Conservation (phyloP, 352 stramenopile species). For the Phytopythium chamaehyphon region DNA sequence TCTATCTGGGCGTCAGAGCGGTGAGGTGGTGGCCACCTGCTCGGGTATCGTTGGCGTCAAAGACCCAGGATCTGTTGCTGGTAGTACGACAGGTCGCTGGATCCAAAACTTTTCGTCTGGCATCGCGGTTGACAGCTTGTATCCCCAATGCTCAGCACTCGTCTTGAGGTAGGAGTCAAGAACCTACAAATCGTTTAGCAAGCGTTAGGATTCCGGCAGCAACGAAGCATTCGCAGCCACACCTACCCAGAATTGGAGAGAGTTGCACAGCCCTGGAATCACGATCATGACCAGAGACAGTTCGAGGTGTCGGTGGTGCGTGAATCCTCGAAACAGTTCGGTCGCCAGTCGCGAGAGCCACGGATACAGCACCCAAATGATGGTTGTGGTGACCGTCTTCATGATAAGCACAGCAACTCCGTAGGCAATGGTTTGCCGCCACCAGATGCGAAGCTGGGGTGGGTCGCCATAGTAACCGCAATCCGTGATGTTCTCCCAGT, state of each 20-base stretch:
- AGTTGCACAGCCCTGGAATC: slow-evolving; percentile 58
- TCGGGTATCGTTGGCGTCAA: slow-evolving; percentile 3
- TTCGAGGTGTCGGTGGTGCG: slow-evolving; percentile 60
- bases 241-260: slow-evolving; percentile 70
- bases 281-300: slow-evolving; percentile 78
- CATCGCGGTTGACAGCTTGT: slow-evolving; percentile 21
- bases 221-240: background rate
- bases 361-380: slow-evolving; percentile 41
- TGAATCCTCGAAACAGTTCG: slow-evolving; percentile 47
- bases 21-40: slow-evolving; percentile 3
- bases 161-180: slow-evolving; percentile 64
- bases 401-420: slow-evolving; percentile 36
- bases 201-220: background rate
- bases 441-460: slow-evolving; percentile 48
- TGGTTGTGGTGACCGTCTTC: slow-evolving; percentile 42
- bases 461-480: slow-evolving; percentile 74
- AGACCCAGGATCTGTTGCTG: background rate
- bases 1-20: background rate
- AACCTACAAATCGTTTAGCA: slow-evolving; percentile 20
- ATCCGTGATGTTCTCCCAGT: slow-evolving; percentile 32
- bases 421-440: slow-evolving; percentile 50
- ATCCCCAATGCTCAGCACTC: slow-evolving; percentile 33
- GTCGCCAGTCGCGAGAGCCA: slow-evolving; percentile 40
- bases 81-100: slow-evolving; percentile 3
- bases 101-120: slow-evolving; percentile 35